Evolutionary conservation across 345 rosid genomes (phyloP).

Genomic region (Gossypium turneri): DNA sequence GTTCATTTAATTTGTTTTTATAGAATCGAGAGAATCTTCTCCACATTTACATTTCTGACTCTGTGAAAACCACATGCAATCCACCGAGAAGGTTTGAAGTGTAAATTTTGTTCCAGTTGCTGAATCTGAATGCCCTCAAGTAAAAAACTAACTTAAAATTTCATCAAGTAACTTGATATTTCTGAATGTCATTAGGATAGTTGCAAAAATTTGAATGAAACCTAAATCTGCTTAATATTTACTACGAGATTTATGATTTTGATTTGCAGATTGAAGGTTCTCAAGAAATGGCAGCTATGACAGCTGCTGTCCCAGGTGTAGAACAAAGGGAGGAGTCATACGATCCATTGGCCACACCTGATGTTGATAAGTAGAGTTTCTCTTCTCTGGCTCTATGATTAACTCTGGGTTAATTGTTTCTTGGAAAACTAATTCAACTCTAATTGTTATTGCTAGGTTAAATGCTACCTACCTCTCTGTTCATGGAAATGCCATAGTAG

Average conservation of each 20-base stretch:
- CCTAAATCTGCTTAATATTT: neutral
- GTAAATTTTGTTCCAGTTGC: neutral
- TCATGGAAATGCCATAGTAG: conserved; percentile 68
- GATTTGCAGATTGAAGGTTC: conserved; percentile 65
- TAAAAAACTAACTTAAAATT: neutral
- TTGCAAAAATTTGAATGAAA: neutral
- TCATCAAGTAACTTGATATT: neutral
- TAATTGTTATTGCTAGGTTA: conserved; percentile 23
- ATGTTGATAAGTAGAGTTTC: conserved; percentile 64
- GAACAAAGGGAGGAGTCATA: conserved; percentile 70
- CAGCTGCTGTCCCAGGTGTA: conserved; percentile 42
- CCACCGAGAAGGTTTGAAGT: neutral
- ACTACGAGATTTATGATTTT: neutral
- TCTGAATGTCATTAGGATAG: neutral
- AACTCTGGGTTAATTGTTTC: neutral
- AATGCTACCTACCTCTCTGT: conserved; percentile 68
- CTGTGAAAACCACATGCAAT: neutral
- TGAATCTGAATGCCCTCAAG: neutral
- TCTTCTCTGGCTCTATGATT: conserved; percentile 1
- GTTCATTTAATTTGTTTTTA: neutral
- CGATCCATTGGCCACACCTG: conserved; percentile 84
- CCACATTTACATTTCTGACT: neutral
- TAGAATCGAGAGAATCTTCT: neutral
- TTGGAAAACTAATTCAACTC: conserved; percentile 12
- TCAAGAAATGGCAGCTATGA: conserved; percentile 46